A percentile compares a stretch with the other conserved stretches of the same genome.
Conservation (phyloP, 2,329 filamentous ascomycete species). For the Sporothrix inflata region DNA sequence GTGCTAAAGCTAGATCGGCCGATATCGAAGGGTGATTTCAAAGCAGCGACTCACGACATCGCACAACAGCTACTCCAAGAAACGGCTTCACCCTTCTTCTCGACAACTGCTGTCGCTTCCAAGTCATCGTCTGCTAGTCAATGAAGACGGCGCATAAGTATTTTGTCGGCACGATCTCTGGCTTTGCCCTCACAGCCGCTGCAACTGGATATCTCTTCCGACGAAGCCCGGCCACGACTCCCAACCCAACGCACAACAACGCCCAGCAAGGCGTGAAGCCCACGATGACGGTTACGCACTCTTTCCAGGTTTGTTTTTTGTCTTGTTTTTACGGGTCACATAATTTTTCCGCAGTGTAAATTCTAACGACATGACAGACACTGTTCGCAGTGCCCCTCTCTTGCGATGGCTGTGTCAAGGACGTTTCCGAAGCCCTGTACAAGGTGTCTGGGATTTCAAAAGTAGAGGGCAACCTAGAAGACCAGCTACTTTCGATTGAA, state of each 20-base stretch:
- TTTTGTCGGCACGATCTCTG: slow-evolving; percentile 20
- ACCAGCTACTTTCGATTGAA: slow-evolving; percentile 82
- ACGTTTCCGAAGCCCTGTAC: slow-evolving; percentile 77
- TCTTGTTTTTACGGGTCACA: background rate
- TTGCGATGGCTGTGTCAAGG: slow-evolving; percentile 86
- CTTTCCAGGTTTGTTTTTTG: slow-evolving; percentile 49
- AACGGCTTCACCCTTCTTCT: background rate
- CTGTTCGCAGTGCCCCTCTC: slow-evolving; percentile 93
- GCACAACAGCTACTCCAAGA: background rate
- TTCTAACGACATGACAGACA: slow-evolving; percentile 59
- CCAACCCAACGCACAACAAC: background rate
- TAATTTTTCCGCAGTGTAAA: slow-evolving; percentile 30
- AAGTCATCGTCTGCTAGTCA: background rate
- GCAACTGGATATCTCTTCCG: slow-evolving; percentile 19
- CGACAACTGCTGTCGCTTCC: background rate
- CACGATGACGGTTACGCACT: slow-evolving; percentile 51
- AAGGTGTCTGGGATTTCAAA: slow-evolving; percentile 79
- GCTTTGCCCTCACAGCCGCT: slow-evolving; percentile 22
- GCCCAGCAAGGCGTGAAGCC: slow-evolving; percentile 10
- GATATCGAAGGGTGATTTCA: slow-evolving; percentile 30
- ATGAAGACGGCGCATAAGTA: slow-evolving; percentile 21
- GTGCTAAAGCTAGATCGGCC: slow-evolving; percentile 2
- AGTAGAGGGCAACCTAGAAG: slow-evolving; percentile 78
- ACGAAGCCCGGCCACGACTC: background rate
- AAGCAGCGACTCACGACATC: slow-evolving; percentile 21